phyloP scores from a whole-genome alignment of 2,329 filamentous ascomycete species.

The Monilinia fructicola region DNA sequence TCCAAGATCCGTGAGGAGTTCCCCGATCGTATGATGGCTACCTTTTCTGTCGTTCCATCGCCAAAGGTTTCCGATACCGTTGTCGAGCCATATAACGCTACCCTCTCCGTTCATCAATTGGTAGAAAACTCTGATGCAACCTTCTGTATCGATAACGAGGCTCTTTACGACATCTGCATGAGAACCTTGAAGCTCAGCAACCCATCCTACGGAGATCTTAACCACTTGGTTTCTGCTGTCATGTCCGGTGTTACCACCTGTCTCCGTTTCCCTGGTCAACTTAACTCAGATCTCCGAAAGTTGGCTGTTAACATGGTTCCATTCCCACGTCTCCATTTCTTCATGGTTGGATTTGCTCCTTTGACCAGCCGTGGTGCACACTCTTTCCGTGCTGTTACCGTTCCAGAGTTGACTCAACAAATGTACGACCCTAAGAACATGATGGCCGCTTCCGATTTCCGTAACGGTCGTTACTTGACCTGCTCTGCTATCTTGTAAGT shows the following conservation, averaged over 20 bases:
- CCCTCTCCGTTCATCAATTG: constrained; percentile 96
- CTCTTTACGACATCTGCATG: constrained; percentile 99
- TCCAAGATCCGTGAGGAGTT: constrained; percentile 99
- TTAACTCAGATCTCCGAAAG: constrained; percentile 99
- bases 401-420: constrained; percentile 98
- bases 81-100: constrained; percentile 99
- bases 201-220: constrained; percentile 98
- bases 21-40: constrained; percentile 99
- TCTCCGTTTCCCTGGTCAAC: constrained; percentile 98
- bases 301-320: constrained; percentile 99
- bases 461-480: constrained; percentile 98
- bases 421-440: constrained; percentile 99
- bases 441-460: constrained; percentile 99
- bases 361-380: constrained; percentile 88
- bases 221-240: constrained; percentile 98
- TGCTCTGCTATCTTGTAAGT: constrained; percentile 90
- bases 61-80: constrained; percentile 99
- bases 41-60: constrained; percentile 97
- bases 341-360: constrained; percentile 99
- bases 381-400: constrained; percentile 96
- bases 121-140: constrained; percentile 99
- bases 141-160: constrained; percentile 99
- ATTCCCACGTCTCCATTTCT: constrained; percentile 99
- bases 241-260: constrained; percentile 99
- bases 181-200: constrained; percentile 97